Percentiles rank a stretch among this genome's conserved stretches.
Evolutionary conservation across 2,329 filamentous ascomycete species (phyloP).

Genomic region (Triangularia setosa): DNA sequence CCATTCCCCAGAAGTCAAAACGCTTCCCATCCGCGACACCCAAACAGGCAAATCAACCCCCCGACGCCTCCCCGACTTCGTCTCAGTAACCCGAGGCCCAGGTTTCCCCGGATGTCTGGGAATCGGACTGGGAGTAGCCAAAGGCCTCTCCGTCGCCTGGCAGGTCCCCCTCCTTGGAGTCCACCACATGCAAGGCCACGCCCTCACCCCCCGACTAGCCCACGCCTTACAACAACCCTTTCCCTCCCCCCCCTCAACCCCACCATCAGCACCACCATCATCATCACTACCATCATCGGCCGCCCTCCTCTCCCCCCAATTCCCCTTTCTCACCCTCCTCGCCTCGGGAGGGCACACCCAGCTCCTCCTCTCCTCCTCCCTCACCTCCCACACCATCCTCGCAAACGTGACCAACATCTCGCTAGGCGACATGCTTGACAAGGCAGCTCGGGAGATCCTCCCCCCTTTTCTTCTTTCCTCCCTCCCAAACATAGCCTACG

Average conservation of each 20-base stretch:
- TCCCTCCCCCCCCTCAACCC: not conserved
- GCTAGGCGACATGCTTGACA: constrained; percentile 87
- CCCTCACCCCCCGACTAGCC: constrained; percentile 78
- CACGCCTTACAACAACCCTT: constrained; percentile 47
- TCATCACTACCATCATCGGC: too few species aligned
- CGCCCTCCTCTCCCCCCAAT: constrained; percentile 51
- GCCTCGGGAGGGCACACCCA: constrained; percentile 91
- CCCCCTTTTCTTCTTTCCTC: constrained; percentile 54
- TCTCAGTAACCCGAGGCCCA: constrained; percentile 86
- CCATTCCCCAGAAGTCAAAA: not conserved
- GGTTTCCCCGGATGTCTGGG: constrained; percentile 79
- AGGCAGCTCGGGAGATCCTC: constrained; percentile 72
- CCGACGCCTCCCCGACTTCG: constrained; percentile 65
- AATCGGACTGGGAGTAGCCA: constrained; percentile 77
- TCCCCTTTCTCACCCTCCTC: constrained; percentile 84
- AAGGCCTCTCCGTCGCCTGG: constrained; percentile 83
- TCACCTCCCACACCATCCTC: constrained; percentile 69
- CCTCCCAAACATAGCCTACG: constrained; percentile 68
- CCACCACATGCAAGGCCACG: constrained; percentile 97
- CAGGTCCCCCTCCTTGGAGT: constrained; percentile 77
- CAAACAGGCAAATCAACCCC: constrained; percentile 18
- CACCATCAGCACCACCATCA: constrained; percentile 6
- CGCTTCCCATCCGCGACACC: not conserved
- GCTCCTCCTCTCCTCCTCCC: constrained; percentile 67
- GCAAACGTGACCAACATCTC: constrained; percentile 75